phyloP scores from a whole-genome alignment of 768 basidiomycete species.

The Glaciozyma antarctica region DNA sequence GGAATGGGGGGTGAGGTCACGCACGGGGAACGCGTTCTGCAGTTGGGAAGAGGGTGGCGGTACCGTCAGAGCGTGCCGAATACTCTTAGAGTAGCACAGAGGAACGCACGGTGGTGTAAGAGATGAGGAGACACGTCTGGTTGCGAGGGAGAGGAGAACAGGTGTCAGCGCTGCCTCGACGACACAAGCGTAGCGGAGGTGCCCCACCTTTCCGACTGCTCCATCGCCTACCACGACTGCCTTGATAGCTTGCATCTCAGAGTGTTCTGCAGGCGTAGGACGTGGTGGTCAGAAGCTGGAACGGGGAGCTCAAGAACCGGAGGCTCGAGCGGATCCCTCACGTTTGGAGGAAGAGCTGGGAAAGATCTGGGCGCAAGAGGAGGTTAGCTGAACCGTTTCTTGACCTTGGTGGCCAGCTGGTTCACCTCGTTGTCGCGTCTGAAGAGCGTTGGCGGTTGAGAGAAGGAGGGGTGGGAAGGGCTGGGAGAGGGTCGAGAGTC shows the following conservation, averaged over 20 bases:
- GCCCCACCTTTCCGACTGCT: conserved; percentile 43
- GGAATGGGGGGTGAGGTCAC: conserved; percentile 37
- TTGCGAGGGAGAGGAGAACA: neutral
- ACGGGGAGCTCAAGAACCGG: no score
- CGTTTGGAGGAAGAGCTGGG: no score
- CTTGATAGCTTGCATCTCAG: conserved; percentile 40
- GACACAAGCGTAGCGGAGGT: neutral
- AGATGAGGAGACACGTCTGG: conserved; percentile 96
- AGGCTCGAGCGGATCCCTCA: no score
- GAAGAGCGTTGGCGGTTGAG: neutral
- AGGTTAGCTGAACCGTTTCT: no score
- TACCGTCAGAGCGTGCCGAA: no score
- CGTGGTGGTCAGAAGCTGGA: no score
- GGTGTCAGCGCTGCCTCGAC: neutral
- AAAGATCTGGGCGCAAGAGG: no score
- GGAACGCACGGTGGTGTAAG: conserved; percentile 70
- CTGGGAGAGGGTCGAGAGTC: neutral
- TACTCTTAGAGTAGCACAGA: neutral
- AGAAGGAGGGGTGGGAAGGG: neutral
- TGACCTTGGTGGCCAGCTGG: no score
- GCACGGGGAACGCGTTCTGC: conserved; percentile 37
- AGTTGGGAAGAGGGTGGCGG: neutral
- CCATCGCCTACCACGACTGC: conserved; percentile 43
- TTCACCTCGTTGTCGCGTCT: no score
- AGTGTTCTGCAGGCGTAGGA: neutral